phyloP scores from a whole-genome alignment of 1,139 yeast species.

The Candida tetrigidarum region DNA sequence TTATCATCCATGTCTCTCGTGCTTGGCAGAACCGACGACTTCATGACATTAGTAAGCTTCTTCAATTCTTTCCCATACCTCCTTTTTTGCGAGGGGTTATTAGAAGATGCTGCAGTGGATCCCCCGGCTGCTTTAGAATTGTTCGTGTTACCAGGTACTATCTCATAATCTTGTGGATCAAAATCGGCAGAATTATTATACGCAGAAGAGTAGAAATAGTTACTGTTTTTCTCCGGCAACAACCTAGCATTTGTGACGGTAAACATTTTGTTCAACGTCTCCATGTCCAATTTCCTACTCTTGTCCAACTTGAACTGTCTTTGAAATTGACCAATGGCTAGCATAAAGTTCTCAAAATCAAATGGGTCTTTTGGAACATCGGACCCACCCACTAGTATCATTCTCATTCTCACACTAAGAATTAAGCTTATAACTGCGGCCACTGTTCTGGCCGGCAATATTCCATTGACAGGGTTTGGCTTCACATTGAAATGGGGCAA shows the following conservation, averaged over 20 bases:
- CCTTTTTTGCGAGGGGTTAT: conserved; percentile 26
- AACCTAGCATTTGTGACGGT: conserved; percentile 57
- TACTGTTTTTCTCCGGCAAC: conserved; percentile 28
- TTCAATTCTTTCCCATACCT: conserved; percentile 55
- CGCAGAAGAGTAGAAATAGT: conserved; percentile 18
- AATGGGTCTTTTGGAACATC: conserved; percentile 88
- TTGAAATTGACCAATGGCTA: conserved; percentile 61
- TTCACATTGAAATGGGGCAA: conserved; percentile 57
- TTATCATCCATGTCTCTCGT: conserved; percentile 34
- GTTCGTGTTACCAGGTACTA: conserved; percentile 6
- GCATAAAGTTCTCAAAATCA: conserved; percentile 67
- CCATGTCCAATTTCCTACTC: conserved; percentile 63
- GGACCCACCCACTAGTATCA: conserved; percentile 70
- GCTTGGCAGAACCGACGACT: conserved; percentile 69
- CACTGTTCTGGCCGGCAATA: conserved; percentile 67
- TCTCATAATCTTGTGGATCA: conserved; percentile 10
- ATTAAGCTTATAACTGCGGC: conserved; percentile 67
- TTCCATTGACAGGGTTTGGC: conserved; percentile 52
- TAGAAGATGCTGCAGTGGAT: background rate
- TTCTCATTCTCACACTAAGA: conserved; percentile 65
- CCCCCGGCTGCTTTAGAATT: background rate
- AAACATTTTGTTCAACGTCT: conserved; percentile 64
- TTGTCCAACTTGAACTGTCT: conserved; percentile 64
- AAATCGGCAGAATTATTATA: conserved; percentile 10
- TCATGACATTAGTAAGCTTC: conserved; percentile 68